These are phyloP conservation scores for Nymphaea colorata DNA, from an alignment of 164 flowering plant species.

Conservation along the genomic window DNA sequence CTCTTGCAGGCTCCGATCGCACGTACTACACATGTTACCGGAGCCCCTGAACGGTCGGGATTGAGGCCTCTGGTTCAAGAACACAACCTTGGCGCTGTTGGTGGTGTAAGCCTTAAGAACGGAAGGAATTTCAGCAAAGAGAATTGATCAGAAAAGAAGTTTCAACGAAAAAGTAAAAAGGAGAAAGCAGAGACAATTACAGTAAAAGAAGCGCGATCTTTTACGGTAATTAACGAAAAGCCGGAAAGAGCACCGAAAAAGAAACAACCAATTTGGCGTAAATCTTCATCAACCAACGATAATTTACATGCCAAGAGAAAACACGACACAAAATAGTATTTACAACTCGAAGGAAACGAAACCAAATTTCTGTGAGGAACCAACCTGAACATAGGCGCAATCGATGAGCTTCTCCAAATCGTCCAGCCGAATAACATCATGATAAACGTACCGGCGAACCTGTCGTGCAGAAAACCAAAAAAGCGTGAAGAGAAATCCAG, in stretches of 20 bases:
- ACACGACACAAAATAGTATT: neutral
- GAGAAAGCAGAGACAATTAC: neutral
- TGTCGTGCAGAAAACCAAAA: neutral
- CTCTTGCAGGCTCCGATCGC: conserved; percentile 80
- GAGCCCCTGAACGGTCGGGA: conserved; percentile 50
- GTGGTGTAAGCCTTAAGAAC: conserved; percentile 46
- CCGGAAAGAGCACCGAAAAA: neutral
- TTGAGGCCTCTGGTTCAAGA: conserved; percentile 56
- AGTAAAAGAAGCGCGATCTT: neutral
- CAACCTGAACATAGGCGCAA: conserved; percentile 75
- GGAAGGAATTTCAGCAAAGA: neutral
- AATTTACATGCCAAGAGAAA: no score
- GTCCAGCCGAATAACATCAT: conserved; percentile 70
- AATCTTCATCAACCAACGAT: neutral
- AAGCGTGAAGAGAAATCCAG: neutral
- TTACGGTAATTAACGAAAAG: no score
- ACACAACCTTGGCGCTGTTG: conserved; percentile 57
- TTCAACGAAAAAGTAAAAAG: neutral
- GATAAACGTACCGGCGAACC: conserved; percentile 89
- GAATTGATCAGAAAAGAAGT: neutral
- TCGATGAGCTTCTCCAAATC: conserved; percentile 88
- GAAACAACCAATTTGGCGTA: neutral
- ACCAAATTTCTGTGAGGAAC: neutral
- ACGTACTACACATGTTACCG: conserved; percentile 54
- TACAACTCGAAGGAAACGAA: neutral